These are phyloP conservation scores for Teratosphaeria epicoccoides DNA, from an alignment of 2,329 filamentous ascomycete genomes.

Conservation along the genomic window DNA sequence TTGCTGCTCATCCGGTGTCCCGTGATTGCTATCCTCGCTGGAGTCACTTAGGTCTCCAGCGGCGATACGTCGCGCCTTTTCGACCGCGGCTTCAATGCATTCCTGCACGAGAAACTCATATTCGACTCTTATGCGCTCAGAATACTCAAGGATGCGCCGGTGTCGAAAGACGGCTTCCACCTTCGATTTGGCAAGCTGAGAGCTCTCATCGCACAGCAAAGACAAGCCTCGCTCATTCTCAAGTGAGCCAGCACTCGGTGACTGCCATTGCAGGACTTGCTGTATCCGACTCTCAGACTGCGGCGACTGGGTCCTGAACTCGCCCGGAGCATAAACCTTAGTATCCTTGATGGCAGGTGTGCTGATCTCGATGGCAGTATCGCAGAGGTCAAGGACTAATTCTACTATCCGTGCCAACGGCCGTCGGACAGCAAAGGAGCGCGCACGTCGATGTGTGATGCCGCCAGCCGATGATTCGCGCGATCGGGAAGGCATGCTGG, in stretches of 20 bases:
- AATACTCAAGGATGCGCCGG: slow-evolving; percentile 86
- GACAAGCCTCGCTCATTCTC: slow-evolving; percentile 90
- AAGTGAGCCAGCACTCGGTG: slow-evolving; percentile 70
- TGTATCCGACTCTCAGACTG: slow-evolving; percentile 91
- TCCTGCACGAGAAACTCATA: slow-evolving; percentile 89
- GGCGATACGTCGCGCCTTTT: slow-evolving; percentile 79
- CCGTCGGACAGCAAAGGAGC: slow-evolving; percentile 83
- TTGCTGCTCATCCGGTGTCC: slow-evolving; percentile 12
- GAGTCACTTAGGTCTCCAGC: slow-evolving; percentile 77
- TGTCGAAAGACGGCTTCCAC: slow-evolving; percentile 89
- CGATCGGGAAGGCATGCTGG: slow-evolving; percentile 54
- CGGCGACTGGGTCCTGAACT: slow-evolving; percentile 85
- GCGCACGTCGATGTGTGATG: slow-evolving; percentile 63
- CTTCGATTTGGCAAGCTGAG: slow-evolving; percentile 72
- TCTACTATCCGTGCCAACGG: slow-evolving; percentile 91
- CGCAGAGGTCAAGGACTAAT: slow-evolving; percentile 84
- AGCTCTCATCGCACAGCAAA: slow-evolving; percentile 80
- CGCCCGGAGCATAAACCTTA: slow-evolving; percentile 54
- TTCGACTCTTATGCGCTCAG: slow-evolving; percentile 87
- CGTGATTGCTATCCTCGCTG: slow-evolving; percentile 26
- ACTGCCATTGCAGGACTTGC: slow-evolving; percentile 94
- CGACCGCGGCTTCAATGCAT: slow-evolving; percentile 84
- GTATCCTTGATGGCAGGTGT: slow-evolving; percentile 86
- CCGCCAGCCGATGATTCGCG: slow-evolving; percentile 56
- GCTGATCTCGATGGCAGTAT: slow-evolving; percentile 90